A percentile compares a stretch with the other conserved stretches of the same genome.
These are phyloP conservation scores for Suhomyces chickasaworum DNA, from an alignment of 1,139 yeast species.

Conservation along the genomic window DNA sequence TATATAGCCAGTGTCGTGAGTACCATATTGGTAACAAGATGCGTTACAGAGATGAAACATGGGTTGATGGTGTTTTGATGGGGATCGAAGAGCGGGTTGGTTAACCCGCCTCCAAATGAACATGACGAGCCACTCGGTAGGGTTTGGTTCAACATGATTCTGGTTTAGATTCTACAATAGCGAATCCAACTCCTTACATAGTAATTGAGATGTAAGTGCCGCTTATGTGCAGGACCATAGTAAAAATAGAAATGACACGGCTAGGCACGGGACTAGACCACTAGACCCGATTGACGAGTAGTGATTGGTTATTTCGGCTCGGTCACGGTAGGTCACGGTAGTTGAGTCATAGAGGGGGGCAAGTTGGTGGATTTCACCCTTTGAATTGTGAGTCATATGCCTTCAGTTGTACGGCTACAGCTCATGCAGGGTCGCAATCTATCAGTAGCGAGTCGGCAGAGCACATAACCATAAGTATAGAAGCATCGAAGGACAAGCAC, in stretches of 20 bases:
- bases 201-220: no score
- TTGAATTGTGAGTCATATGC: neutral
- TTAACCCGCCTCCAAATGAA: conserved; percentile 5
- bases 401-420: neutral
- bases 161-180: neutral
- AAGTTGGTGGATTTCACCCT: neutral
- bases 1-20: conserved; percentile 18
- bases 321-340: no score
- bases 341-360: no score
- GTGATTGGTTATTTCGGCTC: neutral
- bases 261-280: neutral
- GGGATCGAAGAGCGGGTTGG: conserved; percentile 28
- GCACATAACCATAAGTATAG: no score
- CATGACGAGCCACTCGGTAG: conserved; percentile 11
- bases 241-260: neutral
- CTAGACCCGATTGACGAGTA: neutral
- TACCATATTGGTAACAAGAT: conserved; percentile 14
- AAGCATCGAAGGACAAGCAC: no score
- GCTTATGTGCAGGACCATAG: neutral
- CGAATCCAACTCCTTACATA: neutral
- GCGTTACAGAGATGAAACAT: conserved; percentile 31
- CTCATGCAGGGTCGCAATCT: neutral
- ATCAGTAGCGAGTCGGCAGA: no score
- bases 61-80: conserved; percentile 35
- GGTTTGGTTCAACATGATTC: conserved; percentile 2